Conservation (phyloP, 2,329 filamentous ascomycete species). For the Chalaropsis thielavioides region DNA sequence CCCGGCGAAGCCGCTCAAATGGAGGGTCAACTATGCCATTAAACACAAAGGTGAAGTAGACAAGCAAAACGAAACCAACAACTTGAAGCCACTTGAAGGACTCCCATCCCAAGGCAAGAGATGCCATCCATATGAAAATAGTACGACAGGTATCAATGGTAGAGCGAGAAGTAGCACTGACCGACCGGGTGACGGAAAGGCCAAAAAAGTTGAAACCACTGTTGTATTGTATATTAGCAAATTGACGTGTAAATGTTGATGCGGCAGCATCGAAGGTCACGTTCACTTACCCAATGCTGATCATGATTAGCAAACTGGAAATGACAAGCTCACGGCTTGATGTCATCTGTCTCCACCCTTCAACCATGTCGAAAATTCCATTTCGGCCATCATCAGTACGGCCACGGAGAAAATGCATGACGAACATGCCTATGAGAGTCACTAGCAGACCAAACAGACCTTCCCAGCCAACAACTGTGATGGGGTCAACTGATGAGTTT, state of each 20-base stretch:
- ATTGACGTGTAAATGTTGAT: conserved; percentile 6
- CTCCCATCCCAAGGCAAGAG: conserved; percentile 87
- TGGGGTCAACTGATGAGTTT: conserved; percentile 51
- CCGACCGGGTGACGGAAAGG: conserved; percentile 73
- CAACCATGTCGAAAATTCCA: conserved; percentile 80
- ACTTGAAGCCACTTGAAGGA: conserved; percentile 96
- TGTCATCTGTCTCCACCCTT: conserved; percentile 71
- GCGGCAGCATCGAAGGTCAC: conserved; percentile 2
- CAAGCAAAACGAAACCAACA: conserved; percentile 69
- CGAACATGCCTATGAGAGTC: conserved; percentile 63
- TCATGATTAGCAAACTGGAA: conserved; percentile 82
- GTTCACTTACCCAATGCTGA: conserved; percentile 69
- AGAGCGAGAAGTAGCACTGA: conserved; percentile 83
- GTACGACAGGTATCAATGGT: conserved; percentile 97
- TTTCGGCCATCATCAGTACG: conserved; percentile 55
- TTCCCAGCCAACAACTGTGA: conserved; percentile 92
- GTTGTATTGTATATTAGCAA: conserved; percentile 18
- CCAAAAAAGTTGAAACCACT: conserved; percentile 99
- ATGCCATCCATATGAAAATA: conserved; percentile 95
- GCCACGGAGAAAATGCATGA: conserved; percentile 66
- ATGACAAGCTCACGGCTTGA: conserved; percentile 55
- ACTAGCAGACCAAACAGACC: conserved; percentile 77
- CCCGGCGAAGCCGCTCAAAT: conserved; percentile 47
- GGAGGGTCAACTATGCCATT: conserved; percentile 86
- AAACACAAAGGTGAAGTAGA: conserved; percentile 94